Base-by-base conservation (phyloP, 73 alveolate species). In the Paramecium tetraurelia region DNA sequence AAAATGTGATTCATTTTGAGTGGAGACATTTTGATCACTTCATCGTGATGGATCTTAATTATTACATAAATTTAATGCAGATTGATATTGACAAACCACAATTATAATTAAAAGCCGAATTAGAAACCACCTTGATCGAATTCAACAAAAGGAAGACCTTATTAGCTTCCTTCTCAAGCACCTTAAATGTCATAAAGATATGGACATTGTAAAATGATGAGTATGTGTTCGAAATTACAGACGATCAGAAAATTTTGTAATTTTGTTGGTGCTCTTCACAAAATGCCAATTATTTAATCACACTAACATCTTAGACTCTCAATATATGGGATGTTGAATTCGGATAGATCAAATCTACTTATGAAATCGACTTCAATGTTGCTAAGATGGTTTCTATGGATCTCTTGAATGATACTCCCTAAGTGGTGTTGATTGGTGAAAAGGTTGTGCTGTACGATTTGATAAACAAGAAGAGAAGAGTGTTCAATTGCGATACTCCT, bases 301-400 rank as follows among this genome's bases (percentile, higher is more conserved):
- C 90, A 8, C 12, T 80, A 5, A 44, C 75, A 80, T 24, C 72
- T 11, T 41, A 40, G 7, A 31, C 43, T 11, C 20, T 80, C 1
- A 80, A 24, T 44, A 80, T 80, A n/a, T 80, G 90, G 90, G 90
- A 80, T 80, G 90, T 80, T 8, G 90, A 80, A 46, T 80, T 80
- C 43, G 90, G 76, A 24, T 48, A 80, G 31, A 80, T 44, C 10
- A 80, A 80, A 46, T 80, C 76, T 46, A 44, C 90, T 18, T 80
- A 80, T 24, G 70, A 80, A 24, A 24, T 80, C 11, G 90, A 80
- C 33, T 80, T 20, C 46, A 31, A 21, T 41, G 57, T 80, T 44
- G 0, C 27, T 2, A 44, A 22, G 10, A 80, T 80, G 90, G 20
- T 80, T 44, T 80, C 90, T 29, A 41, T 80, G 75, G 90, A 80